These are phyloP conservation scores for Trametes sanguinea DNA, from an alignment of 768 basidiomycete genomes.

Conservation along the genomic window DNA sequence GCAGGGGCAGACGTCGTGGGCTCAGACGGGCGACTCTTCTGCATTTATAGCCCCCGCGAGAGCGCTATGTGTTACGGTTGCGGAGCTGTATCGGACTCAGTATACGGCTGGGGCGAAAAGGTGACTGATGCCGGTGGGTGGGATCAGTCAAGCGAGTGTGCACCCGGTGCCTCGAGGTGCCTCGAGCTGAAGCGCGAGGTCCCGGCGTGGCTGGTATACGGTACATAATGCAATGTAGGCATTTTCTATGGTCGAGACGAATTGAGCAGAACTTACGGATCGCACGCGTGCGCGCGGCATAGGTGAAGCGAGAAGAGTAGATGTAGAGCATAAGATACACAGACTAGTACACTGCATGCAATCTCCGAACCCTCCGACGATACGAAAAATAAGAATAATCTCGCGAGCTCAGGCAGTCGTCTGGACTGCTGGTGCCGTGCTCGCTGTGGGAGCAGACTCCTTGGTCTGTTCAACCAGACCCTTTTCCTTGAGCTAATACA, in stretches of 20 bases:
- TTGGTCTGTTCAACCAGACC: slow-evolving; percentile 6
- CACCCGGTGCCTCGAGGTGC: not conserved
- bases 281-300: too few species aligned
- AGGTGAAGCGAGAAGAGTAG: too few species aligned
- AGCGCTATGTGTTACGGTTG: slow-evolving; percentile 1
- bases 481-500: slow-evolving; percentile 15
- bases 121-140: slow-evolving; percentile 3
- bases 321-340: slow-evolving; percentile 11
- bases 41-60: not conserved
- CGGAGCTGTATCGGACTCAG: slow-evolving; percentile 22
- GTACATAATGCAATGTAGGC: too few species aligned
- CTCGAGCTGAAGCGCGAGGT: too few species aligned
- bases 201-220: too few species aligned
- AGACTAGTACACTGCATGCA: slow-evolving; percentile 4
- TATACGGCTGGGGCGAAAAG: slow-evolving; percentile 6
- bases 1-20: not conserved
- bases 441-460: slow-evolving; percentile 1
- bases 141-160: not conserved
- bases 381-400: not conserved
- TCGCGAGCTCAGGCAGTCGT: slow-evolving; percentile 10
- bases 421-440: slow-evolving; percentile 8
- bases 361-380: not conserved
- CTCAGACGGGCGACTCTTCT: too few species aligned
- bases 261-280: too few species aligned
- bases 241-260: too few species aligned